Conservation (phyloP, 441 rosid species). For the Bruguiera hainesii region DNA sequence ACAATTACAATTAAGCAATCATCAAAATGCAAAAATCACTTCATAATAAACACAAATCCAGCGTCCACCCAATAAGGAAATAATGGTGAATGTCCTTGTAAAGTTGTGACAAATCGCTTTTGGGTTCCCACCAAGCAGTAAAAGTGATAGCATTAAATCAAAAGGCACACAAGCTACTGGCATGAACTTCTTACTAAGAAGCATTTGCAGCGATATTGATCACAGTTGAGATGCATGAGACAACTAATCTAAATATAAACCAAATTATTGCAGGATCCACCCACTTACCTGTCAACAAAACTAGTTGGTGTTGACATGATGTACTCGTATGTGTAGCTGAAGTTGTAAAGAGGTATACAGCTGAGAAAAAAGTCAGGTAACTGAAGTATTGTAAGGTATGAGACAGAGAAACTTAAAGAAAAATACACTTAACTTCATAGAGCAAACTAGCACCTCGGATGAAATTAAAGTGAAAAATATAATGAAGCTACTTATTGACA, state of each 20-base stretch:
- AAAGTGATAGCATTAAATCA: neutral
- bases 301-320: constrained; percentile 88
- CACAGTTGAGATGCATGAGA: neutral
- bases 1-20: neutral
- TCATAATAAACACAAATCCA: neutral
- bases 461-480: neutral
- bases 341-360: constrained; percentile 94
- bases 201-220: neutral
- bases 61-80: neutral
- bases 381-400: constrained; percentile 36
- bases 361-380: constrained; percentile 58
- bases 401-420: neutral
- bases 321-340: constrained; percentile 86
- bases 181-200: neutral
- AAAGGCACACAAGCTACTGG: neutral
- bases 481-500: neutral
- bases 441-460: neutral
- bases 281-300: constrained; percentile 92
- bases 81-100: constrained; percentile 4
- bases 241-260: neutral
- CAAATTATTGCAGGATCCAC: neutral
- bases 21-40: neutral
- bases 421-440: neutral
- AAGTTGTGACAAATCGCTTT: too few relatives aligned
- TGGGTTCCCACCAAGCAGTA: too few relatives aligned